These are phyloP conservation scores for Lepidopterella palustris DNA, from an alignment of 495 filamentous ascomycete genomes.

Conservation along the genomic window DNA sequence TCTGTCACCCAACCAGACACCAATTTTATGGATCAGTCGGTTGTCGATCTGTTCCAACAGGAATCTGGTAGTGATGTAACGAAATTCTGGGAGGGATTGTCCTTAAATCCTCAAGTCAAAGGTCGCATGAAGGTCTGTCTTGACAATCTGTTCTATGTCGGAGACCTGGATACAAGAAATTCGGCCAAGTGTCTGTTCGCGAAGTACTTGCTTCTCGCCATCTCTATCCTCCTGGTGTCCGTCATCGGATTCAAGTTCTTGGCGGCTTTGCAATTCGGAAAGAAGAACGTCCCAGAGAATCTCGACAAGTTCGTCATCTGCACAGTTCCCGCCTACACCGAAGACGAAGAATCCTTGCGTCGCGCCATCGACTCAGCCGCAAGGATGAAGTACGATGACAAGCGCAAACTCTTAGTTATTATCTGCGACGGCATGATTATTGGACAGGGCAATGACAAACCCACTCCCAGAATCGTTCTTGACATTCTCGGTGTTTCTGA, in stretches of 20 bases:
- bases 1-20: slow-evolving; percentile 49
- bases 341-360: slow-evolving; percentile 94
- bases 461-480: slow-evolving; percentile 91
- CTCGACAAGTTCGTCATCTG: slow-evolving; percentile 98
- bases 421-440: slow-evolving; percentile 99
- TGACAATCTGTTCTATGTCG: slow-evolving; percentile 92
- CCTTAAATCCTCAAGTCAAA: slow-evolving; percentile 48
- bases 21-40: slow-evolving; percentile 75
- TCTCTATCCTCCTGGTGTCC: slow-evolving; percentile 70
- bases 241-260: slow-evolving; percentile 96
- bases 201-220: slow-evolving; percentile 84
- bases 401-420: slow-evolving; percentile 89
- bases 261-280: slow-evolving; percentile 87
- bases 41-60: slow-evolving; percentile 71
- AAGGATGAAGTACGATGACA: slow-evolving; percentile 95
- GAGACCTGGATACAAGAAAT: slow-evolving; percentile 85
- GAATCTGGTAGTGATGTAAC: slow-evolving; percentile 73
- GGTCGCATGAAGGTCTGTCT: slow-evolving; percentile 74
- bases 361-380: slow-evolving; percentile 96
- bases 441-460: slow-evolving; percentile 92
- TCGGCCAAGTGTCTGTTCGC: slow-evolving; percentile 81
- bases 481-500: slow-evolving; percentile 95
- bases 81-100: slow-evolving; percentile 69
- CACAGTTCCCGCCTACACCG: slow-evolving; percentile 95
- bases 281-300: slow-evolving; percentile 87